Base-by-base conservation (phyloP, 2,329 filamentous ascomycete genomes). In the Phaeosphaeria sp. region DNA sequence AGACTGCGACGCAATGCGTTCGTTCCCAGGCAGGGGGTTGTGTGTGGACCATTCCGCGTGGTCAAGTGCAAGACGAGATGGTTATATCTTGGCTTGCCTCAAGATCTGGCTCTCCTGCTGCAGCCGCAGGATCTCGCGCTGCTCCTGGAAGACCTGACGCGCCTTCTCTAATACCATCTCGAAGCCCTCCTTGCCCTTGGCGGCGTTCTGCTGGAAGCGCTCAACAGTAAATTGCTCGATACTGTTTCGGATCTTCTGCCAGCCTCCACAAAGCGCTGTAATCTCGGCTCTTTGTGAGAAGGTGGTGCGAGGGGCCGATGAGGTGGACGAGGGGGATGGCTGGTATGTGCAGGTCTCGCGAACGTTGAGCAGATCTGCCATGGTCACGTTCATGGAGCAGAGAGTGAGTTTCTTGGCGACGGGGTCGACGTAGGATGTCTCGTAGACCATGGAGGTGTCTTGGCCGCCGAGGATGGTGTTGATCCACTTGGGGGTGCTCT, bases 211-310 rank as follows among this genome's bases (percentile, higher is more conserved):
- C 67, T 88, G 86, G 82, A 99, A 99, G 54, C 92, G 84, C 64
- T 90, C 90, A 46, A 98, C 90, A 43, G 93, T 90, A 52, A 91
- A 89, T 69, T 98, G 93, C 82, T 99, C 95, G 69, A 99, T 96
- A 76, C 89, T 92, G 80, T 95, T 97, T 84, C 92, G 95, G 76
- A 98, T 93, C 75, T 93, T 92, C 80, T 97, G 92, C 93, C 95
- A 99, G 61, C 95, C 95, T 66, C 95, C 94, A 77, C 93, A 97
- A 10, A 98, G 83, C 0, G 95, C 95, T 1, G 93, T 97, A 74
- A 99, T 94, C 79, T 93, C 88, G 41, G 95, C 95, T 60, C 92
- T 89, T 81, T 99, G 95, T 48, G 88, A 84, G 74, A 99, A 98
- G 62, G 90, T 85, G 2, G 95, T 99, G 76, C 81, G 85, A 39